These are phyloP conservation scores for Nicotiana noctiflora DNA, from an alignment of 257 asterid genomes.

Conservation along the genomic window DNA sequence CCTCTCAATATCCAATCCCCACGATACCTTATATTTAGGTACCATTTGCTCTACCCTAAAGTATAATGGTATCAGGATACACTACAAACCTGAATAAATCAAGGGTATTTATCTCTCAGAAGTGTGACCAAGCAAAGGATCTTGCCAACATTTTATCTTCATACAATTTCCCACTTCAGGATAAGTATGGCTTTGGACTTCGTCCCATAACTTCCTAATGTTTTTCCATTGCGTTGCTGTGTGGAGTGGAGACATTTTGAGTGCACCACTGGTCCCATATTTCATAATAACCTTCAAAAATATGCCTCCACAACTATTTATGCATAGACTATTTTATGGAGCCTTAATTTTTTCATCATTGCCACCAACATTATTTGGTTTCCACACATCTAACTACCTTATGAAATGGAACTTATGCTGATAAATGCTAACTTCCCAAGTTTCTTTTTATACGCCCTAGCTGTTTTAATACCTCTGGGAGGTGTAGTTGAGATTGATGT, in stretches of 20 bases:
- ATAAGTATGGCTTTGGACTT: not conserved
- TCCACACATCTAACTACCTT: not conserved
- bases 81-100: too few species aligned
- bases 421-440: not conserved
- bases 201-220: not conserved
- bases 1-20: not conserved
- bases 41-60: not conserved
- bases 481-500: not conserved
- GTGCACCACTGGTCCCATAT: too few species aligned
- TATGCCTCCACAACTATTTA: not conserved
- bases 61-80: too few species aligned
- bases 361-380: not conserved
- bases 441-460: not conserved
- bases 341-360: not conserved
- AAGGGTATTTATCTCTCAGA: too few species aligned
- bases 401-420: not conserved
- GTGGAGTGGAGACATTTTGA: too few species aligned
- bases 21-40: not conserved
- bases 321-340: not conserved
- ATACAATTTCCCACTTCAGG: not conserved
- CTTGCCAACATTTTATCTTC: not conserved
- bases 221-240: too few species aligned
- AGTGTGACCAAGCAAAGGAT: not conserved
- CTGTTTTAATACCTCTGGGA: not conserved
- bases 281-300: too few species aligned